These are phyloP conservation scores for Neurospora crassa DNA, from an alignment of 2,329 filamentous ascomycete species.

Conservation along the genomic window DNA sequence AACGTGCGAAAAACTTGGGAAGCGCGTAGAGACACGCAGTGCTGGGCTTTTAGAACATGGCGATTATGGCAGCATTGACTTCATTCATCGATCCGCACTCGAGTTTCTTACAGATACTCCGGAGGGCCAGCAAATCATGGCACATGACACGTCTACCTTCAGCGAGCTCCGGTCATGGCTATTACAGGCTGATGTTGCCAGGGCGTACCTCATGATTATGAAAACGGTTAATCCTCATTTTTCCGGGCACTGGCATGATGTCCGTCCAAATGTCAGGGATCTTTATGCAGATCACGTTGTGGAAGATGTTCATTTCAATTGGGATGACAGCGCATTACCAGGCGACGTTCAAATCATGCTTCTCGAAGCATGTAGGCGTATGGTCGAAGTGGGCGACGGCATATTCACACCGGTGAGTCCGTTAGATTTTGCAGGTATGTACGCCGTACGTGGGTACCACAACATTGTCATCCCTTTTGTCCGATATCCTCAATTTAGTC, in stretches of 20 bases:
- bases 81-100: conserved; percentile 7
- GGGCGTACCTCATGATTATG: not conserved
- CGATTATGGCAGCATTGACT: not conserved
- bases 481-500: not conserved
- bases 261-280: too few relatives aligned
- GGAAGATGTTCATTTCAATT: not conserved
- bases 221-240: not conserved
- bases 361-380: not conserved
- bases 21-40: conserved; percentile 3
- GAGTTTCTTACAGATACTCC: conserved; percentile 4
- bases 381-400: not conserved
- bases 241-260: too few relatives aligned
- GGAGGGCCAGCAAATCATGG: conserved; percentile 1
- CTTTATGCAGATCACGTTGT: too few relatives aligned
- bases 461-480: not conserved
- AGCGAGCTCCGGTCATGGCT: not conserved
- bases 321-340: not conserved
- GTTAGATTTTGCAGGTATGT: not conserved
- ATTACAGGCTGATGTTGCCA: not conserved
- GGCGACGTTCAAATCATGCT: not conserved
- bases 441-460: fast-evolving
- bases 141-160: not conserved
- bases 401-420: too few relatives aligned
- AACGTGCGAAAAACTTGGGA: not conserved
- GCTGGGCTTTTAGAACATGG: conserved; percentile 4